phyloP scores from a whole-genome alignment of 352 stramenopile genomes.

The Phytophthora capsici region DNA sequence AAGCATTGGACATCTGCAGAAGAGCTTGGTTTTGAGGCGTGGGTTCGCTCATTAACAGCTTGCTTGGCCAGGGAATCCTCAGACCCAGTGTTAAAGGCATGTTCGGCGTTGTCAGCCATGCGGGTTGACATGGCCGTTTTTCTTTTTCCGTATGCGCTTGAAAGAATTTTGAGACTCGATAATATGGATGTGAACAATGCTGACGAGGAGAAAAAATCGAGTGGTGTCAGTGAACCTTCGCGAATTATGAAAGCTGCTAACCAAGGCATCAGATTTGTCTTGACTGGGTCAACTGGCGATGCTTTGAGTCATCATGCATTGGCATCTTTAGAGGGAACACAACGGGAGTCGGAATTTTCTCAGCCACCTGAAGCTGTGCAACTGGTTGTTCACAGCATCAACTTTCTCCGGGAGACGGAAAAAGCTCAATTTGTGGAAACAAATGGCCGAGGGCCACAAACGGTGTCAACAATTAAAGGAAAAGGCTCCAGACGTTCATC shows the following conservation, averaged over 20 bases:
- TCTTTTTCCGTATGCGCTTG: slow-evolving; percentile 77
- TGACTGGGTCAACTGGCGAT: slow-evolving; percentile 25
- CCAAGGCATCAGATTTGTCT: slow-evolving; percentile 49
- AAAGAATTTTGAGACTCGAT: slow-evolving; percentile 35
- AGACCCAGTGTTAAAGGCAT: slow-evolving; percentile 64
- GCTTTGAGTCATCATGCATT: neutral
- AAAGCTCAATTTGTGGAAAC: slow-evolving; percentile 76
- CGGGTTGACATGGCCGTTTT: slow-evolving; percentile 73
- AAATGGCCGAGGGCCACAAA: slow-evolving; percentile 43
- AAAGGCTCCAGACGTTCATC: slow-evolving; percentile 26
- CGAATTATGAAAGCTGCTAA: slow-evolving; percentile 40
- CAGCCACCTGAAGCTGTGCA: slow-evolving; percentile 61
- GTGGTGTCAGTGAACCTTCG: slow-evolving; percentile 1
- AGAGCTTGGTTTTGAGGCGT: slow-evolving; percentile 53
- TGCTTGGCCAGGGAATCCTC: slow-evolving; percentile 42
- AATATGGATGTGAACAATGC: neutral
- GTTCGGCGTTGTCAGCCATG: slow-evolving; percentile 43
- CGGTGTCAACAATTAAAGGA: slow-evolving; percentile 13
- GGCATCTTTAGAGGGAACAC: neutral
- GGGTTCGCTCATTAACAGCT: slow-evolving; percentile 62
- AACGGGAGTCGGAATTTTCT: slow-evolving; percentile 4
- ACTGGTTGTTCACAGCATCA: slow-evolving; percentile 79
- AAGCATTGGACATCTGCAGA: slow-evolving; percentile 53
- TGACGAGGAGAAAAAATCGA: neutral
- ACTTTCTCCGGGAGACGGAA: slow-evolving; percentile 80